Evolutionary conservation across 805 yeast species (phyloP).

Genomic region (Hyphopichia homilentoma): DNA sequence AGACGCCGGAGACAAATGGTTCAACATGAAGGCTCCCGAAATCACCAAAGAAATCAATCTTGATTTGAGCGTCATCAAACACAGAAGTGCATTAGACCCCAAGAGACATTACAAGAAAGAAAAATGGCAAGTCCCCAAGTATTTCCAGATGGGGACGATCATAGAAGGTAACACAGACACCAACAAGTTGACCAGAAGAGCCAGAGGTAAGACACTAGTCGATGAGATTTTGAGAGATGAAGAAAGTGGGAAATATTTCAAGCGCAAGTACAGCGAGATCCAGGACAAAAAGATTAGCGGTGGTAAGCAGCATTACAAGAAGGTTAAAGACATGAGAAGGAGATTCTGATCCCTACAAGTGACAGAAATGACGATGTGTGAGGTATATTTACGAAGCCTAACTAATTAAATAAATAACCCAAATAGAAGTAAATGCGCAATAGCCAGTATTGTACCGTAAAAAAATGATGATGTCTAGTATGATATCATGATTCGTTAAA

Average conservation of each 20-base stretch:
- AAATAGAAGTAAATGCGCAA: too few species aligned
- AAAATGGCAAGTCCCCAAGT: slow-evolving; percentile 71
- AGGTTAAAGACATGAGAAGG: slow-evolving; percentile 57
- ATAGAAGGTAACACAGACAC: slow-evolving; percentile 78
- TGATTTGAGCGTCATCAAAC: slow-evolving; percentile 73
- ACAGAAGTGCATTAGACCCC: slow-evolving; percentile 90
- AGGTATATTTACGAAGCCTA: too few species aligned
- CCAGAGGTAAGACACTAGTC: slow-evolving; percentile 73
- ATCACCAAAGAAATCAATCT: slow-evolving; percentile 68
- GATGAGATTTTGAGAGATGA: slow-evolving; percentile 79
- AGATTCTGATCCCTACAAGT: slow-evolving; percentile 33
- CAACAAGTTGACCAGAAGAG: slow-evolving; percentile 60
- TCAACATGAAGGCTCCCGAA: slow-evolving; percentile 71
- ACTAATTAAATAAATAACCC: background rate
- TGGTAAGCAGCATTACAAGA: slow-evolving; percentile 62
- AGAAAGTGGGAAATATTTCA: slow-evolving; percentile 70
- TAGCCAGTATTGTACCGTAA: too few species aligned
- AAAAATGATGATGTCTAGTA: background rate
- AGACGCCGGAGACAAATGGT: slow-evolving; percentile 68
- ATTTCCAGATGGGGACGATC: slow-evolving; percentile 86
- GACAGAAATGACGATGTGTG: too few species aligned
- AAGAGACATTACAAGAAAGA: slow-evolving; percentile 92
- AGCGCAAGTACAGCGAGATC: slow-evolving; percentile 77
- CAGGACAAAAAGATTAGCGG: slow-evolving; percentile 63
- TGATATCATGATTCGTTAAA: background rate